Evolutionary conservation across 305 asterid species (phyloP).

Genomic region (Striga hermonthica): DNA sequence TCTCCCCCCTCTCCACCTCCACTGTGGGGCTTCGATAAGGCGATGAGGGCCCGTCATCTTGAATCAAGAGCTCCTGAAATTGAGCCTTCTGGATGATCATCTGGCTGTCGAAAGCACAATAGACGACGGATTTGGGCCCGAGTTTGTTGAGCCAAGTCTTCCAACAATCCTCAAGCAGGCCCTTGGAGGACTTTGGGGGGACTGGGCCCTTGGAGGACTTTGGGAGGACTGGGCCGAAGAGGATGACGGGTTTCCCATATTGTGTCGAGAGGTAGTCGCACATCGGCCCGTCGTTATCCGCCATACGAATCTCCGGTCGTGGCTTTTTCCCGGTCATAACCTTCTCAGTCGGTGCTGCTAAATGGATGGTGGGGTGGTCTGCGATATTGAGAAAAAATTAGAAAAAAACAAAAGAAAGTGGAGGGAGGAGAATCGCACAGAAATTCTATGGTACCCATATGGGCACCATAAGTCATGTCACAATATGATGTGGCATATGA

Average conservation of each 20-base stretch:
- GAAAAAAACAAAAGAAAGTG: too few species aligned
- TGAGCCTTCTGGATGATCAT: slow-evolving; percentile 41
- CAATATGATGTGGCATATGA: too few species aligned
- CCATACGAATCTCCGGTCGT: too few species aligned
- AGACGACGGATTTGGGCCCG: slow-evolving; percentile 38
- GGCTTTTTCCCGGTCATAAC: too few species aligned
- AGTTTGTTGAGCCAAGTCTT: slow-evolving; percentile 45
- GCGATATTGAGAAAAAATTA: too few species aligned
- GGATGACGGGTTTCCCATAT: slow-evolving; percentile 43
- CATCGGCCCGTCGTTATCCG: slow-evolving; percentile 65
- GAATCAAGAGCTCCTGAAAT: slow-evolving; percentile 58
- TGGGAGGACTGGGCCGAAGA: slow-evolving; percentile 52
- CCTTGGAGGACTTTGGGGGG: slow-evolving; percentile 35
- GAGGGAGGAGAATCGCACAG: too few species aligned
- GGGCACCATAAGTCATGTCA: too few species aligned
- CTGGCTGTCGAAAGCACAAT: slow-evolving; percentile 67
- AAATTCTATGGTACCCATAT: too few species aligned
- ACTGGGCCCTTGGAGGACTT: too few species aligned
- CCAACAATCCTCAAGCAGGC: slow-evolving; percentile 42
- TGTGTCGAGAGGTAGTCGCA: slow-evolving; percentile 48
- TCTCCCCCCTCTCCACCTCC: slow-evolving; percentile 65
- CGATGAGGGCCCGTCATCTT: slow-evolving; percentile 53
- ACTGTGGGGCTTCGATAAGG: slow-evolving; percentile 61
- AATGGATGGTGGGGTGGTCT: too few species aligned
- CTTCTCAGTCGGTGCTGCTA: too few species aligned